These are phyloP conservation scores for Dactylella cylindrospora DNA, from an alignment of 2,329 filamentous ascomycete species.

Conservation along the genomic window DNA sequence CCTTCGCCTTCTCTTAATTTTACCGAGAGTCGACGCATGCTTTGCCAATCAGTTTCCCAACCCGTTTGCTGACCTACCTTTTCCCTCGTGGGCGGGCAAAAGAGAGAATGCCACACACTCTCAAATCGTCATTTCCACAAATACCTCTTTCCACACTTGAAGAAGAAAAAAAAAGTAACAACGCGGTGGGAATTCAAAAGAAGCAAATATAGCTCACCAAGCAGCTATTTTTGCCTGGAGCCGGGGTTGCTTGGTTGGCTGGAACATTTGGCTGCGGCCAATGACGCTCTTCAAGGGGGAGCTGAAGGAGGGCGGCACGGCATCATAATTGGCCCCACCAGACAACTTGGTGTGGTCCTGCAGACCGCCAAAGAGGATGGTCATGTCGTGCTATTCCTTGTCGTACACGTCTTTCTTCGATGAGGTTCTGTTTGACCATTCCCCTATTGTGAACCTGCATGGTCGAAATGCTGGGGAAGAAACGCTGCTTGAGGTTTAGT, in stretches of 20 bases:
- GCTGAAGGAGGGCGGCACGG: constrained; percentile 31
- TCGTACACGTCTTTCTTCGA: constrained; percentile 22
- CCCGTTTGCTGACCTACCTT: too few relatives aligned
- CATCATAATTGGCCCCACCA: constrained; percentile 32
- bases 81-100: too few relatives aligned
- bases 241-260: constrained; percentile 35
- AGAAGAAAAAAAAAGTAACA: constrained; percentile 4
- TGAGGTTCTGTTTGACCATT: constrained; percentile 32
- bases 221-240: constrained; percentile 43
- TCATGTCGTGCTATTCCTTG: too few relatives aligned
- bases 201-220: constrained; percentile 15
- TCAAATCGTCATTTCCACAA: constrained; percentile 21
- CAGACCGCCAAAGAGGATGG: constrained; percentile 16
- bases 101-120: too few relatives aligned
- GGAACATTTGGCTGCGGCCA: constrained; percentile 33
- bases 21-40: too few relatives aligned
- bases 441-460: too few relatives aligned
- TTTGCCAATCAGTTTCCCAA: too few relatives aligned
- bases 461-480: too few relatives aligned
- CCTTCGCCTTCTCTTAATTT: too few relatives aligned
- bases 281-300: constrained; percentile 7
- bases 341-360: constrained; percentile 20
- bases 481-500: too few relatives aligned
- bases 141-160: background rate
- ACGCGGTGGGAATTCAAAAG: too few relatives aligned